Conservation (phyloP, 208 protist genomes). For the Entamoeba nuttalli region DNA sequence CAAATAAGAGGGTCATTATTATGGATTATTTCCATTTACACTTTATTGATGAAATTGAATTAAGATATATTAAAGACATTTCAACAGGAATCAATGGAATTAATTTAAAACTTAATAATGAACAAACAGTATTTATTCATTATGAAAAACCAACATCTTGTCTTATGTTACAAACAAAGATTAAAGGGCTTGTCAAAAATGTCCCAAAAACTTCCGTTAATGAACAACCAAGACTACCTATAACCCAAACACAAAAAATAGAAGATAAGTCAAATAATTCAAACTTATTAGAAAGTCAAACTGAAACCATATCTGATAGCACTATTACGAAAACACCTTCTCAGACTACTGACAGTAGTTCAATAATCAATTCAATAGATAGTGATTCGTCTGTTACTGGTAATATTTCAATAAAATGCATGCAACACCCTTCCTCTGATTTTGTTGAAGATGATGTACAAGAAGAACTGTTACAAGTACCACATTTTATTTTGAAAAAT, state of each 20-base stretch:
- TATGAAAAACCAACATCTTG: no score
- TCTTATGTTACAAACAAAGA: no score
- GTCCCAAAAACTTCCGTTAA: no score
- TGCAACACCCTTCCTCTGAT: background rate
- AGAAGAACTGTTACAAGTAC: background rate
- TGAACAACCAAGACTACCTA: no score
- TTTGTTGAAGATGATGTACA: background rate
- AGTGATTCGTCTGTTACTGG: background rate
- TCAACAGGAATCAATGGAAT: background rate
- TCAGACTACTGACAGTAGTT: background rate
- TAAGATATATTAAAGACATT: background rate
- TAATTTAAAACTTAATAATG: background rate
- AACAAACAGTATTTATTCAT: background rate
- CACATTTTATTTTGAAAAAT: background rate
- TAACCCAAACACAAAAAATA: no score
- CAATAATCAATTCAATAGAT: background rate
- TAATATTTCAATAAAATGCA: background rate
- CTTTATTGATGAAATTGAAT: background rate
- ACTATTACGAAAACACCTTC: background rate
- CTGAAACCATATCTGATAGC: background rate
- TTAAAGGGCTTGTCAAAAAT: no score
- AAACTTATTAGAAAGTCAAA: no score
- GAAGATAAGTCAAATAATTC: no score
- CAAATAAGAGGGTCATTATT: background rate
- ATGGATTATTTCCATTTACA: background rate